Conservation (phyloP, 495 filamentous ascomycete species). For the Letharia columbiana region DNA sequence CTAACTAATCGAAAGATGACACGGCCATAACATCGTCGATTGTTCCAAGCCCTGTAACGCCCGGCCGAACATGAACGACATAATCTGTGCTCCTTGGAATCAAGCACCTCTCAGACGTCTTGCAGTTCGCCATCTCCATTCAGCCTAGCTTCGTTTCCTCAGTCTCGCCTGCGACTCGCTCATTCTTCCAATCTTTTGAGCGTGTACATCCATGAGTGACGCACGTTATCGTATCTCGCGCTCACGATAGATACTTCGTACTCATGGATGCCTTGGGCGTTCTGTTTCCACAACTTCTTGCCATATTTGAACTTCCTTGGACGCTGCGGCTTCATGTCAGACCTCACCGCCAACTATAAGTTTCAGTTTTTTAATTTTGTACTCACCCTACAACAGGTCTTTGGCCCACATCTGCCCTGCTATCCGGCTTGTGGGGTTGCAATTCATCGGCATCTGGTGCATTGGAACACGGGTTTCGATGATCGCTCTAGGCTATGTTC, state of each 20-base stretch:
- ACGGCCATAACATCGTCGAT: neutral
- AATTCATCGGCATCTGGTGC: no score
- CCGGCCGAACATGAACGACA: neutral
- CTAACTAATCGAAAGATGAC: neutral
- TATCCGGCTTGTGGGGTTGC: no score
- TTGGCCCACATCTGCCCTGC: no score
- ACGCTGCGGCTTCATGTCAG: slow-evolving; percentile 5
- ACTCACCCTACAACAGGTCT: no score
- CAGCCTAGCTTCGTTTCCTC: slow-evolving; percentile 11
- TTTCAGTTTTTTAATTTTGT: no score
- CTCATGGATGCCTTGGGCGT: slow-evolving; percentile 8
- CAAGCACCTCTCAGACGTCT: no score
- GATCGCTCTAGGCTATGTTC: no score
- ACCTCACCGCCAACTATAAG: no score
- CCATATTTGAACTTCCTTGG: slow-evolving; percentile 9
- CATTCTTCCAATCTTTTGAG: slow-evolving; percentile 7
- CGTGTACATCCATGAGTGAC: slow-evolving; percentile 19
- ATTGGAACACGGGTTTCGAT: no score
- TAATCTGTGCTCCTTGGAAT: neutral
- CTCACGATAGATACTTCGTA: slow-evolving; percentile 14
- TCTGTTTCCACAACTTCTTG: slow-evolving; percentile 16
- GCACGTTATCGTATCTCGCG: slow-evolving; percentile 11
- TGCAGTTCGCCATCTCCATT: neutral
- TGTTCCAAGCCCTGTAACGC: neutral
- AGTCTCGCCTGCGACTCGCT: neutral